These are phyloP conservation scores for Magnaporthiopsis rhizophila DNA, from an alignment of 2,329 filamentous ascomycete genomes.

Conservation along the genomic window DNA sequence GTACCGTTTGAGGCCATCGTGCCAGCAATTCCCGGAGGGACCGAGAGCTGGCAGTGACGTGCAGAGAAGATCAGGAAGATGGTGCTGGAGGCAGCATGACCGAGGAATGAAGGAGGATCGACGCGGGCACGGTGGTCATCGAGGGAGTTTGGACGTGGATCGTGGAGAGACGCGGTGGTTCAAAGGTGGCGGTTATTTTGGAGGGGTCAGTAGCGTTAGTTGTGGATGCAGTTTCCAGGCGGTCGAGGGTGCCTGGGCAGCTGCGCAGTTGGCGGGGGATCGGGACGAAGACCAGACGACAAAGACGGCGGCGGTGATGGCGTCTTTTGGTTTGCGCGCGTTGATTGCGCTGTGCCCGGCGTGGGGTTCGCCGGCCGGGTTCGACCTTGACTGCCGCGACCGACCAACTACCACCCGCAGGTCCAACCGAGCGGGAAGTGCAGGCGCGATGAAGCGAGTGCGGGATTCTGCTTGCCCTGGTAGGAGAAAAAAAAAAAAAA, in stretches of 20 bases:
- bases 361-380: too few species aligned
- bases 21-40: not conserved
- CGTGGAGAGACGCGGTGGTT: not conserved
- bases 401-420: not conserved
- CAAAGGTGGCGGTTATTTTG: not conserved
- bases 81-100: slow-evolving; percentile 8
- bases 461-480: not conserved
- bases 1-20: slow-evolving; percentile 8
- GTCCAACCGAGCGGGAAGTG: not conserved
- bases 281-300: not conserved
- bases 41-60: slow-evolving; percentile 1
- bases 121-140: slow-evolving; percentile 5
- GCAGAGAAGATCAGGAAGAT: slow-evolving; percentile 7
- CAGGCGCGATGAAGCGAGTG: not conserved
- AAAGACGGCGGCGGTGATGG: not conserved
- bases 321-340: too few species aligned
- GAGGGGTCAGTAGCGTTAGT: slow-evolving; percentile 1
- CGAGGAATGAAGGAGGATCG: slow-evolving; percentile 8
- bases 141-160: not conserved
- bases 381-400: not conserved
- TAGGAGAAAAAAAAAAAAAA: not conserved
- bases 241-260: not conserved
- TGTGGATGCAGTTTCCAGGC: not conserved
- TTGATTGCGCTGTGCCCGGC: not conserved
- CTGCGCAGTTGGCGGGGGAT: not conserved